Conservation (phyloP, 2,329 filamentous ascomycete species). For the Pseudogymnoascus pannorum region DNA sequence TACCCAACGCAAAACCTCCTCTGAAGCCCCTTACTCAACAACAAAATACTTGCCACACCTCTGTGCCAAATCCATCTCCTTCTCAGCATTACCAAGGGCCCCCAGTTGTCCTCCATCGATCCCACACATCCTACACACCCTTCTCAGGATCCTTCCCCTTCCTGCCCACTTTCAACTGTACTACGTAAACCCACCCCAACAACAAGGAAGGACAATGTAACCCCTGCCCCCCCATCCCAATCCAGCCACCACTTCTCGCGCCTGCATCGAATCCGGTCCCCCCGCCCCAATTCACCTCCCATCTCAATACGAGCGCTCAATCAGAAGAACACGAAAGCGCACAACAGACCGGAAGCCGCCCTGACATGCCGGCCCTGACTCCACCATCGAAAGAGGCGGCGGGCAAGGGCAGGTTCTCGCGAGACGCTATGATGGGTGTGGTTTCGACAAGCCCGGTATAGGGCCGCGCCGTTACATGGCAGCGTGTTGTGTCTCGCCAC, state of each 20-base stretch:
- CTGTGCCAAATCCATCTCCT: background rate
- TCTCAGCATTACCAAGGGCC: background rate
- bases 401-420: background rate
- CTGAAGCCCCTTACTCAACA: background rate
- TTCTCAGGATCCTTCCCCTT: background rate
- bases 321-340: background rate
- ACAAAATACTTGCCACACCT: background rate
- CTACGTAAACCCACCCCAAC: background rate
- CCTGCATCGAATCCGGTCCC: background rate
- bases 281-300: background rate
- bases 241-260: background rate
- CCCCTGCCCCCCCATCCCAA: background rate
- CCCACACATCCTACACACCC: too few species aligned
- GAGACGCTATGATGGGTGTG: background rate
- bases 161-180: background rate
- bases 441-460: background rate
- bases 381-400: background rate
- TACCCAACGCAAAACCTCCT: background rate
- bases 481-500: background rate
- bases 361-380: background rate
- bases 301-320: background rate
- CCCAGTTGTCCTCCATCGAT: background rate
- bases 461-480: background rate
- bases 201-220: background rate
- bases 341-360: background rate